These are phyloP conservation scores for Fusarium armeniacum DNA, from an alignment of 2,329 filamentous ascomycete species.

Conservation along the genomic window DNA sequence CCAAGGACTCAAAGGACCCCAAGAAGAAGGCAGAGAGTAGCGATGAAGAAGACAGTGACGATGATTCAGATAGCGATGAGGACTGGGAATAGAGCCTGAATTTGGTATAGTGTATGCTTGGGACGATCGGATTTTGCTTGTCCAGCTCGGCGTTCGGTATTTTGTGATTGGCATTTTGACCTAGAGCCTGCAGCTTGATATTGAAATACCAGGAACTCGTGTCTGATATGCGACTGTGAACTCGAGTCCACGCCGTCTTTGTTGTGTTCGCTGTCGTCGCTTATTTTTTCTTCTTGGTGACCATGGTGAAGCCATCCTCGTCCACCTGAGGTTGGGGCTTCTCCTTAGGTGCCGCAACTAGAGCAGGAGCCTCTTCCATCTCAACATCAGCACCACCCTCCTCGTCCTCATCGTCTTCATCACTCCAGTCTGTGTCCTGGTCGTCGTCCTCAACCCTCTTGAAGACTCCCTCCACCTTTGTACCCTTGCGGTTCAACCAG, in stretches of 20 bases:
- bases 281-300: slow-evolving; percentile 73
- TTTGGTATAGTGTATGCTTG: slow-evolving; percentile 26
- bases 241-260: slow-evolving; percentile 16
- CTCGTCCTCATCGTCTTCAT: slow-evolving; percentile 72
- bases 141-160: slow-evolving; percentile 54
- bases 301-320: slow-evolving; percentile 85
- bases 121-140: slow-evolving; percentile 40
- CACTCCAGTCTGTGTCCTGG: slow-evolving; percentile 72
- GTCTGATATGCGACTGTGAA: slow-evolving; percentile 27
- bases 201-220: slow-evolving; percentile 47
- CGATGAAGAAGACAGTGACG: slow-evolving; percentile 26
- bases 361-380: slow-evolving; percentile 77
- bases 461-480: slow-evolving; percentile 67
- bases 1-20: slow-evolving; percentile 71
- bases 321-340: slow-evolving; percentile 79
- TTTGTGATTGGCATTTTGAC: slow-evolving; percentile 43
- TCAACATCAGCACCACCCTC: slow-evolving; percentile 71
- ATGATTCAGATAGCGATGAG: slow-evolving; percentile 64
- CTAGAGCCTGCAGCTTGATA: slow-evolving; percentile 43
- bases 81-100: slow-evolving; percentile 77
- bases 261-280: slow-evolving; percentile 40
- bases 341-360: slow-evolving; percentile 71
- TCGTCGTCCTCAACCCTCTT: slow-evolving; percentile 68
- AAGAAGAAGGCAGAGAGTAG: slow-evolving; percentile 32
- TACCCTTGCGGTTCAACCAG: slow-evolving; percentile 73